Percentiles rank a stretch among this genome's conserved stretches.
Conservation (phyloP, 1,139 yeast genomes). For the Candida albicans region DNA sequence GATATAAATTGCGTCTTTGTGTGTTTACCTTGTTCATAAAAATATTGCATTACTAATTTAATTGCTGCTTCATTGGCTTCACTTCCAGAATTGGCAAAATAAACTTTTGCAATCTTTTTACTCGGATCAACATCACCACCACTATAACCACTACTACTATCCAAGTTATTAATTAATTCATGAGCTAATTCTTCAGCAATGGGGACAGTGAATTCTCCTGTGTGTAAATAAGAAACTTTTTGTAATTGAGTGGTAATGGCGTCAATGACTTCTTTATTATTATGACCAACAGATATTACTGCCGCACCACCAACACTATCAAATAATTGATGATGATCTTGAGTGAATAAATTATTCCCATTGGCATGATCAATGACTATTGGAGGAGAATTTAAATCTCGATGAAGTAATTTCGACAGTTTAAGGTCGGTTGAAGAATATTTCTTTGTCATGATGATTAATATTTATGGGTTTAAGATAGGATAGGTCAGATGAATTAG, state of each 20-base stretch:
- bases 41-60: slow-evolving; percentile 20
- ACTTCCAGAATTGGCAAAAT: slow-evolving; percentile 16
- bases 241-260: slow-evolving; percentile 21
- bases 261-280: slow-evolving; percentile 20
- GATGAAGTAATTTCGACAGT: slow-evolving; percentile 1
- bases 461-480: too few species aligned
- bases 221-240: slow-evolving; percentile 14
- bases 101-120: slow-evolving; percentile 10
- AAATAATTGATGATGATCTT: slow-evolving; percentile 17
- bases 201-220: slow-evolving; percentile 11
- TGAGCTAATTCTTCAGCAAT: slow-evolving; percentile 15
- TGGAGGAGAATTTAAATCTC: slow-evolving; percentile 1
- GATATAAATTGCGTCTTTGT: slow-evolving; percentile 17
- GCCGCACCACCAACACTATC: slow-evolving; percentile 35
- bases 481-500: slow-evolving; percentile 18
- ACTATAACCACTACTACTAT: slow-evolving; percentile 6
- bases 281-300: slow-evolving; percentile 28
- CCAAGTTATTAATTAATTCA: slow-evolving; percentile 9
- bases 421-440: not conserved
- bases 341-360: slow-evolving; percentile 16
- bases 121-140: too few species aligned
- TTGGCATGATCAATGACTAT: not conserved
- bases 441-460: not conserved
- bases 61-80: slow-evolving; percentile 23
- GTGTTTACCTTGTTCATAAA: slow-evolving; percentile 18